A percentile compares a stretch with the other conserved stretches of the same genome.
These are phyloP conservation scores for Thalassiosira mediterranea DNA, from an alignment of 352 stramenopile genomes.

Conservation along the genomic window DNA sequence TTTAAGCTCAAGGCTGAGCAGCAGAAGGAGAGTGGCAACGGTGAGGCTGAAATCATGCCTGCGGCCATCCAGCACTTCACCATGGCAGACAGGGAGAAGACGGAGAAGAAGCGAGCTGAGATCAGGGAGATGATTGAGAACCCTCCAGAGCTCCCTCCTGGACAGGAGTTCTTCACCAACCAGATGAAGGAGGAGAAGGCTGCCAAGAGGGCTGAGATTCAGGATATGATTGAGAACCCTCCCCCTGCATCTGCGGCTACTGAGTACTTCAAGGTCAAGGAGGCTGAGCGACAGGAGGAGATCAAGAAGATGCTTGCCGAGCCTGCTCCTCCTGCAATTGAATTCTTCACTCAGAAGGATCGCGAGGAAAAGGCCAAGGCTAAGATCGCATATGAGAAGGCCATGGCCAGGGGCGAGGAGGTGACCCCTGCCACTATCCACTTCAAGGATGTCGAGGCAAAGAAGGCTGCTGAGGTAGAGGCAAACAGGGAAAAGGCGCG, in stretches of 20 bases:
- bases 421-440: conserved; percentile 6
- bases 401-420: neutral
- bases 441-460: conserved; percentile 2
- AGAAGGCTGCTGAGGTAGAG: conserved; percentile 1
- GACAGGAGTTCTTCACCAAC: conserved; percentile 25
- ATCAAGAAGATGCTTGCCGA: neutral
- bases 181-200: conserved; percentile 9
- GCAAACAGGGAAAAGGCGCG: neutral
- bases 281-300: conserved; percentile 2
- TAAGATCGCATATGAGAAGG: neutral
- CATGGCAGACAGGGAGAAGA: neutral
- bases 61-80: conserved; percentile 30
- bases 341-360: conserved; percentile 10
- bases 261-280: conserved; percentile 10
- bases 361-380: conserved; percentile 5
- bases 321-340: neutral
- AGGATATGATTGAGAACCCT: conserved; percentile 8
- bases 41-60: conserved; percentile 12
- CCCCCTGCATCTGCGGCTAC: conserved; percentile 4
- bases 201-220: neutral
- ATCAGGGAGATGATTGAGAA: conserved; percentile 12
- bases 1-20: conserved; percentile 6
- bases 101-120: neutral
- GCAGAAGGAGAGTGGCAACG: neutral
- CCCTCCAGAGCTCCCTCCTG: conserved; percentile 2